A percentile compares a stretch with the other conserved stretches of the same genome.
These are phyloP conservation scores for Syzygium syzygioides DNA, from an alignment of 441 rosid species.

Conservation along the genomic window DNA sequence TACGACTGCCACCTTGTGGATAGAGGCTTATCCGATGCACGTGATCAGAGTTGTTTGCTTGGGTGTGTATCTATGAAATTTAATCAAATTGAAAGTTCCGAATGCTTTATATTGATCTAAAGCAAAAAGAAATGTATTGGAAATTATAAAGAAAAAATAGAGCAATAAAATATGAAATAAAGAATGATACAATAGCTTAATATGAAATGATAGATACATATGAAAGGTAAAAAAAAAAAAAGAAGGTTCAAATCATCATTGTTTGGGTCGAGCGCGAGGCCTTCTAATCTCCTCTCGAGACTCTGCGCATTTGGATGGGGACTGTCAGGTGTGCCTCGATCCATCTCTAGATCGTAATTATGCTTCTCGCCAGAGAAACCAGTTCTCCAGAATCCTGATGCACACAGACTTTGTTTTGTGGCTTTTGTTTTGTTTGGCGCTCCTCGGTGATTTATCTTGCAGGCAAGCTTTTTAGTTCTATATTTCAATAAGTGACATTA, in stretches of 20 bases:
- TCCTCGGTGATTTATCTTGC: neutral
- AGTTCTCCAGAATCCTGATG: conserved; percentile 46
- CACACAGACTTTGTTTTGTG: conserved; percentile 38
- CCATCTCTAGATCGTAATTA: too few relatives aligned
- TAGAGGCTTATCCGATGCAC: neutral
- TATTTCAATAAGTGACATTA: neutral
- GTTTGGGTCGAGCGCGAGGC: too few relatives aligned
- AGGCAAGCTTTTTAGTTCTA: neutral
- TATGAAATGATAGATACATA: too few relatives aligned
- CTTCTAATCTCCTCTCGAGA: too few relatives aligned
- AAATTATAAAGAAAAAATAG: neutral
- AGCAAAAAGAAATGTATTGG: neutral
- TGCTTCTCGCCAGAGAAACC: conserved; percentile 40
- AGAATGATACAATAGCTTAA: neutral
- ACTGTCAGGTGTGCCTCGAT: too few relatives aligned
- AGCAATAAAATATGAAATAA: neutral
- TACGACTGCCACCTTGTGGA: neutral
- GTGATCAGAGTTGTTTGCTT: neutral
- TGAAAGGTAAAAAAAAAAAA: too few relatives aligned
- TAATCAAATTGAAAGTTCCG: neutral
- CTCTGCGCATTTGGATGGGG: too few relatives aligned
- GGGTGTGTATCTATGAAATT: neutral
- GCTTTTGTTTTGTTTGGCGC: neutral
- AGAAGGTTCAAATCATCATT: too few relatives aligned
- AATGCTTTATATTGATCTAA: neutral